Base-by-base conservation (phyloP, 768 basidiomycete genomes). In the Nidularia pulvinata region DNA sequence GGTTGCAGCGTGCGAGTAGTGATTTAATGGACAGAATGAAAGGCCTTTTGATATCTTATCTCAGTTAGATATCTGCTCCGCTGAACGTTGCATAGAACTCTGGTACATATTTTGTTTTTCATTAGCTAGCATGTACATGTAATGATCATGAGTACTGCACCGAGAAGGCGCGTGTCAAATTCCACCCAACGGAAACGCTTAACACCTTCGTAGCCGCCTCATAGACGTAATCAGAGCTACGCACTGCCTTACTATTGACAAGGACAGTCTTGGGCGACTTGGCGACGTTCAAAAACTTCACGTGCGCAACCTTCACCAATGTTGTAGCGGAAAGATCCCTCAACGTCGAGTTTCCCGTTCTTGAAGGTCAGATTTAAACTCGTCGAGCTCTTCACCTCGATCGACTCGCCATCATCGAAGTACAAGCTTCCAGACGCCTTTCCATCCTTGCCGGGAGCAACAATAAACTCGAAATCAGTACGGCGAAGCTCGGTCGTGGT, bases 371-470 rank as follows among this genome's bases (percentile, higher is more conserved):
- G 67, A 36, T 62, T 56, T 36, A 77, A 61, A 7, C 59, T 37
- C 25, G 78, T 79, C 46, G 63, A 61, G 1, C 58, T 42, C 16
- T 62, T n/a, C 25, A 65, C 74, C 3, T 50, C 55, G 46, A 80
- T 65, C 6, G 81, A 83, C 44, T 80, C 81, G 10, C 88, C 86
- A 55, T 89, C 86, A 60, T 89, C 88, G 35, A 85, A 57, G 62
- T 89, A 87, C 37, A 89, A 69, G 37, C 60, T 44, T 1, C 86
- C 87, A 5, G 59, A 56, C 0, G 88, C 87, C 0, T 58, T 66
- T 11, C 83, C 85, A n/a, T 74, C 64, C n/a, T 58, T 54, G 9
- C 74, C 74, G 1, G 84, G 84, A 0, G 86, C 88, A 33, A 88
- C 80, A 39, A 88, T 70, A 50, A 89, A 65, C 64, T 86, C 80